Evolutionary conservation across 345 rosid species (phyloP), one percentile per base, ranked within the genome.

Genomic region (Corchorus capsularis): DNA sequence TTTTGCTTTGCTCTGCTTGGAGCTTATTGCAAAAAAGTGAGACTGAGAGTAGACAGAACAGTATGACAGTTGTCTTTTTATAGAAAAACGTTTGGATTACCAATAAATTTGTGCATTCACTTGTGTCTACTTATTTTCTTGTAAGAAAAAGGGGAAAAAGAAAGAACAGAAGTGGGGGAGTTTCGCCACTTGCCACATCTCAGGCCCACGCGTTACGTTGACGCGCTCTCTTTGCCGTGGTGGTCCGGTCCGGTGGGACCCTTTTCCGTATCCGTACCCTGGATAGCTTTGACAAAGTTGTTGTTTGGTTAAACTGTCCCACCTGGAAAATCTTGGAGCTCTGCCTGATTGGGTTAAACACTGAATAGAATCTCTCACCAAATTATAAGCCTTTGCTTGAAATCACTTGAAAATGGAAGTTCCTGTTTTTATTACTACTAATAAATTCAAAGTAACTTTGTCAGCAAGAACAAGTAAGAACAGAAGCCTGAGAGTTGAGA

Each of bases 241-340:
- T 39, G n/a, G n/a, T n/a, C n/a, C n/a, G n/a, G 43, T 4, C 43
- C 2, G 43, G 11, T 77, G 52, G 79, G 71, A 37, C 71, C 75
- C 72, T 3, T 4, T 4, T 14, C 64, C 62, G 62, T 62, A 52
- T 70, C 75, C 57, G 3, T 17, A 66, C 1, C 37, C 61, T 32
- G 64, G 16, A 17, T 5, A 55, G 63, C 74, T 37, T 71, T 70
- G 74, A 35, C 74, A 70, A 70, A 27, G 27, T 27, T 27, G 61
- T 70, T 10, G 47, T 53, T 53, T 71, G 6, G 16, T 5, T 56
- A 6, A 22, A 16, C 14, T 7, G 52, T 16, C 75, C 71, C 71
- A 62, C 19, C 45, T 16, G 34, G 34, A 77, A 69, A 47, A 50
- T 37, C 69, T 20, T 11, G 39, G 15, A 45, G 50, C 63, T 11